Conservation (phyloP, 352 stramenopile genomes). For the Hyphochytrium catenoides region DNA sequence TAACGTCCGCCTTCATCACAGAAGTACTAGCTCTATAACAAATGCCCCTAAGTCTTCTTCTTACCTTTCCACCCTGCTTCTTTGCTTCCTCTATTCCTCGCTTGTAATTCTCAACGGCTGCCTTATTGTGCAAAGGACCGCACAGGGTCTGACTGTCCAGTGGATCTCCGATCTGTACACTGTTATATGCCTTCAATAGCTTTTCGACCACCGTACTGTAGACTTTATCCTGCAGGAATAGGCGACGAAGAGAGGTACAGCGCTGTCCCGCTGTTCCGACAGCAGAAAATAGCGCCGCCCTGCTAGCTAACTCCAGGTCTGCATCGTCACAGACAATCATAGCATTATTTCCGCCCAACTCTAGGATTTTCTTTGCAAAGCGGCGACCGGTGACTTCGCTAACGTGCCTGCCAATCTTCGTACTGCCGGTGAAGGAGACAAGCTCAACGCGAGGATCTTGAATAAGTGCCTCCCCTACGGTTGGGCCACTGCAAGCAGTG, state of each 20-base stretch:
- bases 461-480: constrained; percentile 60
- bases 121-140: constrained; percentile 37
- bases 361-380: constrained; percentile 72
- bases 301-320: constrained; percentile 66
- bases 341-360: constrained; percentile 75
- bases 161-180: constrained; percentile 62
- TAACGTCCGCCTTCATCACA: no score
- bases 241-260: constrained; percentile 68
- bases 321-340: constrained; percentile 77
- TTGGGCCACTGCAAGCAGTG: constrained; percentile 19
- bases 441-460: constrained; percentile 60
- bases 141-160: constrained; percentile 56
- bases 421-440: constrained; percentile 72
- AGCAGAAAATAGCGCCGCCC: constrained; percentile 56
- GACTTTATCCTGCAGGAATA: constrained; percentile 70
- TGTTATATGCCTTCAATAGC: constrained; percentile 54
- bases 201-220: constrained; percentile 65
- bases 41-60: no score
- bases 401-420: constrained; percentile 55
- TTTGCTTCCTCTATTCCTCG: constrained; percentile 57
- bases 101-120: constrained; percentile 57
- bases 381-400: constrained; percentile 55
- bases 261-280: constrained; percentile 72
- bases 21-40: no score
- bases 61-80: constrained; percentile 50